Evolutionary conservation across 1,139 yeast species (phyloP), one percentile per base, ranked within the genome.

Genomic region (Zygosaccharomyces sapae): DNA sequence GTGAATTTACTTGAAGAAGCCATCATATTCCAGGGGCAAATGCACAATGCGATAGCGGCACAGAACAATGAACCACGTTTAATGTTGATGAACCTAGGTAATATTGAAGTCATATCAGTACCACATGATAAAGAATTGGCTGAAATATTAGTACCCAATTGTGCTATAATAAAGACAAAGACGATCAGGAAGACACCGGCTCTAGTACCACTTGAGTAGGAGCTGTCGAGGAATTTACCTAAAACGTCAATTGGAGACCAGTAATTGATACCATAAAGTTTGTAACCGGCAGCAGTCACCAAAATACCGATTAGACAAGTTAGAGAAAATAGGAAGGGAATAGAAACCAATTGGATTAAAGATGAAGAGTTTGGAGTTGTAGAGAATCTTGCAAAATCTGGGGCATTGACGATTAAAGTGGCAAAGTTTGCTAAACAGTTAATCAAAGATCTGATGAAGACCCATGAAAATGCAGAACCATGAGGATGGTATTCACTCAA

Each of bases 121-220:
- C 96, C 96, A 45, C 92, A 92, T 3, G 95, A 82, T 46, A 89
- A 72, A 3, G 95, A 83, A 69, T 89, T 89, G n/a, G 96, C 96
- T 33, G 94, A 80, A 54, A 89, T 85, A 63, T 89, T 89, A n/a
- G 95, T 85, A 65, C 96, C 96, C 54, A 87, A 71, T 68, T 88
- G 96, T 13, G 96, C 95, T 50, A 88, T 67, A 1, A 88, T 85
- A 69, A 88, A 86, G 1, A 87, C 88, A 39, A 80, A 70, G 3
- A 89, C 77, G 55, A 88, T 81, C 53, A 89, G 74, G 67, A 89
- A 89, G 1, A 84, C 95, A 55, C 96, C 97, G 19, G 90, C 95
- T 61, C 95, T 75, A 44, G 89, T 85, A 58, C 86, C 95, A 50
- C 73, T 72, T 12, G 83, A 67, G 45, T 77, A 75, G 58, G 76